Evolutionary conservation across 2,329 filamentous ascomycete species (phyloP).

Genomic region (Parafenestella ontariensis): DNA sequence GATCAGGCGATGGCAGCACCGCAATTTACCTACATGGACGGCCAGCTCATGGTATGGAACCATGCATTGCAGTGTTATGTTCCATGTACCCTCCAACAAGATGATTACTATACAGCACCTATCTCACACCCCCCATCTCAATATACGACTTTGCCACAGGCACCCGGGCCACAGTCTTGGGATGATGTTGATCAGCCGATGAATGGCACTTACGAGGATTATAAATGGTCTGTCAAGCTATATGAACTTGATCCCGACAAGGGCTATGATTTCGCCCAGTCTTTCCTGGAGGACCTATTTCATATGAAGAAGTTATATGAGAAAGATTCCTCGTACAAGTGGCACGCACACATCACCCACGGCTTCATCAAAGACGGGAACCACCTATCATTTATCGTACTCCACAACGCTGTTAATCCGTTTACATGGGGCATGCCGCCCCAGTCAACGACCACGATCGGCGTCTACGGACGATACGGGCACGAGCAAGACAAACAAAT

Average conservation of each 20-base stretch:
- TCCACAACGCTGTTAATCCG: conserved; percentile 36
- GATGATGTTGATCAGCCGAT: conserved; percentile 23
- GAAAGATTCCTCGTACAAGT: conserved; percentile 10
- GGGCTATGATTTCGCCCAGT: conserved; percentile 17
- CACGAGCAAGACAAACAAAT: conserved; percentile 24
- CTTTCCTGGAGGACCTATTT: conserved; percentile 17
- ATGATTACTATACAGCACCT: neutral
- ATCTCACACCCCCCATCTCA: neutral
- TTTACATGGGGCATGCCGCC: conserved; percentile 10
- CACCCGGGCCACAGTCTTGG: neutral
- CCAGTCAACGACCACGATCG: conserved; percentile 27
- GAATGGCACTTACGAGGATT: conserved; percentile 23
- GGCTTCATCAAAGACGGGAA: conserved; percentile 36
- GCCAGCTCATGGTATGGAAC: neutral
- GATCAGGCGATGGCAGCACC: too few species aligned
- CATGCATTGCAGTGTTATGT: neutral
- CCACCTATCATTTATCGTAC: conserved; percentile 28
- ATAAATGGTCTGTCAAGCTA: conserved; percentile 30
- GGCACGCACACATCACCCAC: conserved; percentile 18
- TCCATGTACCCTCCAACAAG: neutral
- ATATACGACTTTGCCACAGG: neutral
- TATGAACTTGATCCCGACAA: conserved; percentile 23
- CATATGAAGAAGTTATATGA: conserved; percentile 1
- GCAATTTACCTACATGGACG: too few species aligned
- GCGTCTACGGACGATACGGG: conserved; percentile 29